Evolutionary conservation across 352 stramenopile species (phyloP).

Genomic region (Globisporangium solare): DNA sequence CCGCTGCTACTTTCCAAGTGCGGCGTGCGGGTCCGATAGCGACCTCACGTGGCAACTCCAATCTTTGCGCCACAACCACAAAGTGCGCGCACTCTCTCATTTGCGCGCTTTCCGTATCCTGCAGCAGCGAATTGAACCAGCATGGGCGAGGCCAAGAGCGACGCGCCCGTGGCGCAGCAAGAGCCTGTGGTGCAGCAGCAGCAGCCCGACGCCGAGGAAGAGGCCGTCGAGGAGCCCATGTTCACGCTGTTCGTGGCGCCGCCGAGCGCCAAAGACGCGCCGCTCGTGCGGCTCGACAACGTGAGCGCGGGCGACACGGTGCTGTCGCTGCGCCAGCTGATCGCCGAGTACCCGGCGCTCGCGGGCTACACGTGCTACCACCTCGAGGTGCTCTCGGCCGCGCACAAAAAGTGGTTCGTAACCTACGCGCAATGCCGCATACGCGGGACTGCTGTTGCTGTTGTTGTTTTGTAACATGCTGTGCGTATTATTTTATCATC

Average conservation of each 20-base stretch:
- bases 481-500: neutral
- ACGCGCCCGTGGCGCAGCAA: conserved; percentile 22
- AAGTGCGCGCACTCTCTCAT: neutral
- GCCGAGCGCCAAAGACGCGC: conserved; percentile 18
- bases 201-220: conserved; percentile 1
- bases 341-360: conserved; percentile 79
- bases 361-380: conserved; percentile 86
- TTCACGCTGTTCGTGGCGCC: conserved; percentile 59
- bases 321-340: conserved; percentile 73
- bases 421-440: neutral
- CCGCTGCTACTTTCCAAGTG: neutral
- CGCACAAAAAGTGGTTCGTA: conserved; percentile 25
- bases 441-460: no score
- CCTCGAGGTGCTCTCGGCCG: conserved; percentile 43
- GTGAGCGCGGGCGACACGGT: conserved; percentile 76
- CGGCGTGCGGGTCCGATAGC: neutral
- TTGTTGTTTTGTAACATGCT: conserved; percentile 12
- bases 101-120: no score
- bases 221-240: conserved; percentile 33
- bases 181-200: conserved; percentile 10
- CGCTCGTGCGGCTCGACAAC: conserved; percentile 56
- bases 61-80: conserved; percentile 1
- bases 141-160: conserved; percentile 19
- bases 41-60: neutral
- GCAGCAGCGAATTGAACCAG: no score